phyloP scores from a whole-genome alignment of 163 green algal species.

The Chlamydomonas reinhardtii region DNA sequence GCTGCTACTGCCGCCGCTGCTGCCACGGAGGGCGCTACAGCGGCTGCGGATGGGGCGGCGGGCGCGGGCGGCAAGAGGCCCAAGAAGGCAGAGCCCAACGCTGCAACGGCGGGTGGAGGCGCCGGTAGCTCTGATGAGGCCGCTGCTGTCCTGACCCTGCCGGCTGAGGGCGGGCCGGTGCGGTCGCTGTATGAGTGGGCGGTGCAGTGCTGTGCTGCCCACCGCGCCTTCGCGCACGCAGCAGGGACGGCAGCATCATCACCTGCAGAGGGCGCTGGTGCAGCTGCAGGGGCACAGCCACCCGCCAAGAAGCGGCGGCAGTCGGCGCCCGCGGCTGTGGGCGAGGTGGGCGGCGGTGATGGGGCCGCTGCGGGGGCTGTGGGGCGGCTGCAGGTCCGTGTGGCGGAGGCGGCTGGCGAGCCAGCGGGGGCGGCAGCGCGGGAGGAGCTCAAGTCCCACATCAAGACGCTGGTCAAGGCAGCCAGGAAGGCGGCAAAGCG shows the following conservation, averaged over 20 bases:
- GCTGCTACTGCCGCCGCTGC: neutral
- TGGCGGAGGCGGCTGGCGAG: neutral
- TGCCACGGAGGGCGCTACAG: neutral
- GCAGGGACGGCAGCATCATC: too few relatives aligned
- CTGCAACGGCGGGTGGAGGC: too few relatives aligned
- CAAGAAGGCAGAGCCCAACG: too few relatives aligned
- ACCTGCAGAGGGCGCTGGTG: neutral
- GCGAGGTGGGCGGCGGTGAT: neutral
- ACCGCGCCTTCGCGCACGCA: neutral
- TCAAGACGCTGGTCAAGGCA: too few relatives aligned
- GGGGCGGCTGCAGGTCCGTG: neutral
- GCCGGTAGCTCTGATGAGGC: too few relatives aligned
- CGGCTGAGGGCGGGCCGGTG: slow-evolving; percentile 17
- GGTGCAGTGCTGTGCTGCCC: neutral
- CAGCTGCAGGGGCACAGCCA: neutral
- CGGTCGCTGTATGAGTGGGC: slow-evolving; percentile 4
- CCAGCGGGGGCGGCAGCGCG: too few relatives aligned
- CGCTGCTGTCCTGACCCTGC: neutral
- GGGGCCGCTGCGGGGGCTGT: neutral
- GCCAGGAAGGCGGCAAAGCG: too few relatives aligned
- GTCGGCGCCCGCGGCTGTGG: neutral
- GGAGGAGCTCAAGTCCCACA: too few relatives aligned
- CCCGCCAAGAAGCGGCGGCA: slow-evolving; percentile 3
- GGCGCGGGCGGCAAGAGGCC: too few relatives aligned
- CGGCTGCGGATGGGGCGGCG: neutral